Conservation (phyloP, 2,329 filamentous ascomycete species). For the Sarocladium brachiariae region DNA sequence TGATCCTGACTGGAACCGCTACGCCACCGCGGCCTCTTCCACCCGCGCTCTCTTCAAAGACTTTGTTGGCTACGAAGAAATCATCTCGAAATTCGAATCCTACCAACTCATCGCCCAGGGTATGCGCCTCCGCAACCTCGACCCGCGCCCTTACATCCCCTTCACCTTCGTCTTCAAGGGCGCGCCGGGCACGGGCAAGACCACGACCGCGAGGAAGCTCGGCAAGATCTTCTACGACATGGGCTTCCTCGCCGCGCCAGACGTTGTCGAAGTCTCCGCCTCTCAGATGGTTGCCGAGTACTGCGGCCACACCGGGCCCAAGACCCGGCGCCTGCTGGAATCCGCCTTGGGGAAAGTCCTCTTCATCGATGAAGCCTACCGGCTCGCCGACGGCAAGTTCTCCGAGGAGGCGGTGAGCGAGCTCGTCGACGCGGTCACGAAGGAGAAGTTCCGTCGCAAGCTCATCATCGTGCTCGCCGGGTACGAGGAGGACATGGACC, state of each 20-base stretch:
- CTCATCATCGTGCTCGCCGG: conserved; percentile 62
- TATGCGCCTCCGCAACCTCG: conserved; percentile 43
- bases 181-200: conserved; percentile 62
- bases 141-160: conserved; percentile 47
- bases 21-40: conserved; percentile 32
- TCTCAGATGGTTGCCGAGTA: conserved; percentile 63
- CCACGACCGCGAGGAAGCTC: conserved; percentile 61
- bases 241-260: conserved; percentile 54
- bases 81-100: conserved; percentile 46
- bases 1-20: conserved; percentile 50
- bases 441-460: conserved; percentile 50
- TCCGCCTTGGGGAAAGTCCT: conserved; percentile 59
- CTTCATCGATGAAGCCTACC: conserved; percentile 66
- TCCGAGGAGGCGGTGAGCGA: conserved; percentile 49
- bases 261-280: conserved; percentile 60
- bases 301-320: conserved; percentile 61
- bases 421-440: conserved; percentile 42
- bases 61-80: conserved; percentile 50
- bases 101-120: conserved; percentile 48
- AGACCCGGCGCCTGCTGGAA: conserved; percentile 53
- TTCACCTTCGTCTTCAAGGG: conserved; percentile 65
- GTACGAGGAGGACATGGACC: conserved; percentile 59
- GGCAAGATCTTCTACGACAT: conserved; percentile 69
- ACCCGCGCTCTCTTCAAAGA: conserved; percentile 49
- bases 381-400: conserved; percentile 43